Evolutionary conservation across 2,329 filamentous ascomycete species (phyloP).

Genomic region (Clarireedia paspali): DNA sequence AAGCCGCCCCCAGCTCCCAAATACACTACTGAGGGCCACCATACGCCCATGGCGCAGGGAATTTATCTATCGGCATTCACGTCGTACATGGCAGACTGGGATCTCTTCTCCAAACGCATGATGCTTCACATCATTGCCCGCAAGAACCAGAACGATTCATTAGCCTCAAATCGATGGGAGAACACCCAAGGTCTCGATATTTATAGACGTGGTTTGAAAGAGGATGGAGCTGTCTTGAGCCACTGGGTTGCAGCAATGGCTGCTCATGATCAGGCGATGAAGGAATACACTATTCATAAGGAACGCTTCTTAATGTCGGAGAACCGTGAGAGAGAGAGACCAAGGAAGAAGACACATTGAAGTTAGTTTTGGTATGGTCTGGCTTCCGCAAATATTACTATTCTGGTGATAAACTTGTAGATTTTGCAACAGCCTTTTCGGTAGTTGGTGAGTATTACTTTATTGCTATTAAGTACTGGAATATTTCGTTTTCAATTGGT

Average conservation of each 20-base stretch:
- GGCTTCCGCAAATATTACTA: background rate
- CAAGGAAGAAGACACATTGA: conserved; percentile 11
- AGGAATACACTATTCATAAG: conserved; percentile 45
- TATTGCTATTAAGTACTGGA: background rate
- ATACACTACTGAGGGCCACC: conserved; percentile 28
- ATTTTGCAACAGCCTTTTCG: background rate
- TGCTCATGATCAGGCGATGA: conserved; percentile 50
- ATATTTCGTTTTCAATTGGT: too few species aligned
- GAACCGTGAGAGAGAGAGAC: conserved; percentile 17
- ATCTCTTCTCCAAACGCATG: conserved; percentile 43
- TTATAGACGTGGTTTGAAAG: conserved; percentile 53
- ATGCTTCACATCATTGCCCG: conserved; percentile 48
- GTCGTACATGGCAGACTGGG: conserved; percentile 45
- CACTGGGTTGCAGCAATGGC: conserved; percentile 54
- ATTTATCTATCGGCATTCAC: conserved; percentile 48
- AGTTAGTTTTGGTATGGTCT: background rate
- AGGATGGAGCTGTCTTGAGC: conserved; percentile 56
- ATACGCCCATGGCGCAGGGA: conserved; percentile 29
- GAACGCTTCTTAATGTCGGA: conserved; percentile 36
- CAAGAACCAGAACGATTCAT: conserved; percentile 32
- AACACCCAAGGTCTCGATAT: conserved; percentile 40
- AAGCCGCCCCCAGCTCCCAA: conserved; percentile 35
- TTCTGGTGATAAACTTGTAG: background rate
- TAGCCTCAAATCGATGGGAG: conserved; percentile 35
- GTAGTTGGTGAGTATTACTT: conserved; percentile 1